Conservation (phyloP, 129 eudicot species). For the Scalesia atractyloides region DNA sequence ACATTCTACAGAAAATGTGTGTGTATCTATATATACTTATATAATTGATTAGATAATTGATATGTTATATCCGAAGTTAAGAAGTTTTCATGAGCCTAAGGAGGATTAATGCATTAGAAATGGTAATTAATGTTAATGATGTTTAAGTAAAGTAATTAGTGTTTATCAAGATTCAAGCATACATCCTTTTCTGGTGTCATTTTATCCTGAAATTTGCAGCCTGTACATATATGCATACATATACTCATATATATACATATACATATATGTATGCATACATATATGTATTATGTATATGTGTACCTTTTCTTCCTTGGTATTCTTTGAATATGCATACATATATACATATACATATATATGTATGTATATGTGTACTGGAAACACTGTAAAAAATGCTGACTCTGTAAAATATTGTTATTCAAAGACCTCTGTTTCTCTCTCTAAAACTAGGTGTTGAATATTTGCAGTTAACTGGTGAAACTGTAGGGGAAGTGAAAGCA, state of each 20-base stretch:
- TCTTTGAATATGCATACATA: slow-evolving; percentile 28
- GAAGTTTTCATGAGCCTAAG: not conserved
- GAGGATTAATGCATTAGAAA: not conserved
- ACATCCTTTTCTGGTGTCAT: slow-evolving; percentile 41
- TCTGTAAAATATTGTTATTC: slow-evolving; percentile 28
- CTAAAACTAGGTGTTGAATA: slow-evolving; percentile 13
- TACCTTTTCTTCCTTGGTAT: slow-evolving; percentile 63
- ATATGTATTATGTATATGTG: too few species aligned
- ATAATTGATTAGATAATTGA: too few species aligned
- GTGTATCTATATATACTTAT: too few species aligned
- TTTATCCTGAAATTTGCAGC: slow-evolving; percentile 36
- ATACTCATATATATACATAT: too few species aligned
- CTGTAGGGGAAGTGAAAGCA: slow-evolving; percentile 99
- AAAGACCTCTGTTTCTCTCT: slow-evolving; percentile 36
- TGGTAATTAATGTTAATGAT: slow-evolving; percentile 9
- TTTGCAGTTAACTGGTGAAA: slow-evolving; percentile 95
- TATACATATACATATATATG: slow-evolving; percentile 1
- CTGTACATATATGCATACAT: not conserved
- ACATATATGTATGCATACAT: too few species aligned
- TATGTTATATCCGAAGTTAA: not conserved
- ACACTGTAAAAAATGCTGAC: slow-evolving; percentile 34
- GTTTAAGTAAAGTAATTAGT: not conserved
- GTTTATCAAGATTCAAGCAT: slow-evolving; percentile 4
- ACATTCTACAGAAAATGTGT: not conserved
- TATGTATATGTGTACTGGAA: slow-evolving; percentile 26